Evolutionary conservation across 176 grass and related monocot genomes (phyloP), one percentile per base, ranked within the genome.

Genomic region (Triticum urartu): DNA sequence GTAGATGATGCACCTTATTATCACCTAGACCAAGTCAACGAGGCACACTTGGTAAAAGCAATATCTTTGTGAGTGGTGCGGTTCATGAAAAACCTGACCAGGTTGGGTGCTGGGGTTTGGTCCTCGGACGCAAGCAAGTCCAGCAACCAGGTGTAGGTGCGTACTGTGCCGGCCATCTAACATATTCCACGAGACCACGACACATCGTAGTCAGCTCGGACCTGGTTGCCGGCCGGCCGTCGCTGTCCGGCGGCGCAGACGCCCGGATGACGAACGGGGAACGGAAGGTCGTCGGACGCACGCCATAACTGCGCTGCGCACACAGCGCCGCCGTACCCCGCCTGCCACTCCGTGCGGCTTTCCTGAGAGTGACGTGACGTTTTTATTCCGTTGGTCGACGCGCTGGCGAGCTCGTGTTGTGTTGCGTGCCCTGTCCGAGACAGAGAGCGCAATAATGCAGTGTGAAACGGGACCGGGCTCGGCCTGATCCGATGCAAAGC

Each of bases 361-460:
- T 35, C 9, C 9, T 10, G 26, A 21, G 61, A 17, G 11, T 63
- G 65, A 89, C 82, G 1, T 43, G 80, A 88, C 76, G 45, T 38
- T 89, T 85, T 75, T 79, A 89, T 85, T 89, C 87, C 32, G 69
- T 52, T 80, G 76, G 76, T 89, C 75, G 75, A 67, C 11, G 69
- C 81, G 81, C 40, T 54, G 69, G 48, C 83, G 2, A 2, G 70
- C 70, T 15, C 18, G 18, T 9, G 18, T 9, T 13, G 6, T 9
- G 45, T 76, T 9, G 73, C 45, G 45, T 77, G 74, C 15, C 4
- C 15, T 28, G 4, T 11, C 64, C 11, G 28, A 18, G 45, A 9
- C 50, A 54, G 4, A 18, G 15, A 10, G 56, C n/a, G 39, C 79
- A 83, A 90, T 83, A 42, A 80, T 66, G 87, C 87, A 0, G 24